Percentiles rank a stretch among this genome's conserved stretches.
These are phyloP conservation scores for Anastatica hierochuntica DNA, from an alignment of 345 rosid genomes.

Conservation along the genomic window DNA sequence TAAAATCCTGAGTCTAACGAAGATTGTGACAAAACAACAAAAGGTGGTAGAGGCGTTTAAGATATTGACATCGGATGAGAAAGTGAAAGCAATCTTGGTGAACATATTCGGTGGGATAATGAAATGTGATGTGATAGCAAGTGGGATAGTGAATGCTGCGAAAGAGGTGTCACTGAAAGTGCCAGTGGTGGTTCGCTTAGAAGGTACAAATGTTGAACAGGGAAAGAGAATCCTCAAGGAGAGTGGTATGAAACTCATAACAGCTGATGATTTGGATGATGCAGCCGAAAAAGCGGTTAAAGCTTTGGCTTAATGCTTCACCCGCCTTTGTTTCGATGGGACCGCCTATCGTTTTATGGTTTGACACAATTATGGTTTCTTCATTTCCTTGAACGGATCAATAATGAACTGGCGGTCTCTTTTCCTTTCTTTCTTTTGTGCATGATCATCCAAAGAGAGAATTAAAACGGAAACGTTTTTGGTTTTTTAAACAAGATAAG, in stretches of 20 bases:
- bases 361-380: conserved; percentile 1
- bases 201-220: conserved; percentile 63
- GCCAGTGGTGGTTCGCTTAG: conserved; percentile 79
- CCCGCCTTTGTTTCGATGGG: not conserved
- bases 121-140: conserved; percentile 98
- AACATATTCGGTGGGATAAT: conserved; percentile 98
- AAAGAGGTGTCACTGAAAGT: conserved; percentile 87
- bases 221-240: conserved; percentile 98
- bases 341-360: conserved; percentile 11
- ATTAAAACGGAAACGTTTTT: too few relatives aligned
- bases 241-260: conserved; percentile 78
- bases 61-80: conserved; percentile 91
- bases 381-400: conserved; percentile 9
- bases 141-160: conserved; percentile 98
- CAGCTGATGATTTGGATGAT: conserved; percentile 94
- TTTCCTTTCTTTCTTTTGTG: too few relatives aligned
- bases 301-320: conserved; percentile 28
- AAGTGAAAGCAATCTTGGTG: conserved; percentile 96
- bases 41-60: conserved; percentile 99
- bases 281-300: conserved; percentile 97
- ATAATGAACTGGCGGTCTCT: conserved; percentile 20
- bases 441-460: too few relatives aligned
- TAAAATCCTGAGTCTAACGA: too few relatives aligned
- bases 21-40: conserved; percentile 6
- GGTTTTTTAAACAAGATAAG: too few relatives aligned